A percentile compares a stretch with the other conserved stretches of the same genome.
Evolutionary conservation across 768 basidiomycete species (phyloP).

Genomic region (Podaxis sp.): DNA sequence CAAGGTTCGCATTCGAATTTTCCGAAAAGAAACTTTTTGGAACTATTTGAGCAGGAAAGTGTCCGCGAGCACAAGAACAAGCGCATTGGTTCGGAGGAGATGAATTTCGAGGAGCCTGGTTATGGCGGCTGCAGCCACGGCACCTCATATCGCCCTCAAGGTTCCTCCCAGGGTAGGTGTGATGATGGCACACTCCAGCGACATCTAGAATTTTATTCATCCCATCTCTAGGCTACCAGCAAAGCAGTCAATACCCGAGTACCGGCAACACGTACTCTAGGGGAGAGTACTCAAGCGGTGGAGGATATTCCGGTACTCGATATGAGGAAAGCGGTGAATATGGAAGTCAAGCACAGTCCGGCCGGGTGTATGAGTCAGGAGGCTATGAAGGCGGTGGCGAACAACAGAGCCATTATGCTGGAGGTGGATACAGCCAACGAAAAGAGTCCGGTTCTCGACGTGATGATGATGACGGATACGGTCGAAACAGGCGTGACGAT

Average conservation of each 20-base stretch:
- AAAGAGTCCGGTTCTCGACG: not conserved
- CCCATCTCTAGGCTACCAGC: not conserved
- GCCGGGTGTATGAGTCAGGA: constrained; percentile 4
- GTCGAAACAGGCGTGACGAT: not conserved
- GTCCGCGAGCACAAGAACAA: constrained; percentile 58
- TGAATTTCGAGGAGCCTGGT: constrained; percentile 34
- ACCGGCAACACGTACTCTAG: not conserved
- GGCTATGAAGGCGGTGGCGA: not conserved
- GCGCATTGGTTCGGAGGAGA: constrained; percentile 47
- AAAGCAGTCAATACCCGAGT: not conserved
- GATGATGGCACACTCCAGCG: not conserved
- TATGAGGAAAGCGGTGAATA: not conserved
- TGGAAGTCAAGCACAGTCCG: constrained; percentile 5
- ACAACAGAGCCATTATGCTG: constrained; percentile 11
- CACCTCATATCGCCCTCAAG: constrained; percentile 9
- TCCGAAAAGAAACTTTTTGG: not conserved
- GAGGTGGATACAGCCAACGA: not conserved
- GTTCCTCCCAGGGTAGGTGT: constrained; percentile 7
- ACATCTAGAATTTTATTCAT: no score
- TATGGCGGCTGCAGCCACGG: constrained; percentile 35
- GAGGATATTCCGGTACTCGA: constrained; percentile 11
- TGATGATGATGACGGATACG: not conserved
- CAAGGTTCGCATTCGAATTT: constrained; percentile 37
- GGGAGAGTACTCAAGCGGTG: not conserved
- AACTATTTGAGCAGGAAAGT: constrained; percentile 37